Evolutionary conservation across 805 yeast species (phyloP).

Genomic region (Candida coquimbonensis): DNA sequence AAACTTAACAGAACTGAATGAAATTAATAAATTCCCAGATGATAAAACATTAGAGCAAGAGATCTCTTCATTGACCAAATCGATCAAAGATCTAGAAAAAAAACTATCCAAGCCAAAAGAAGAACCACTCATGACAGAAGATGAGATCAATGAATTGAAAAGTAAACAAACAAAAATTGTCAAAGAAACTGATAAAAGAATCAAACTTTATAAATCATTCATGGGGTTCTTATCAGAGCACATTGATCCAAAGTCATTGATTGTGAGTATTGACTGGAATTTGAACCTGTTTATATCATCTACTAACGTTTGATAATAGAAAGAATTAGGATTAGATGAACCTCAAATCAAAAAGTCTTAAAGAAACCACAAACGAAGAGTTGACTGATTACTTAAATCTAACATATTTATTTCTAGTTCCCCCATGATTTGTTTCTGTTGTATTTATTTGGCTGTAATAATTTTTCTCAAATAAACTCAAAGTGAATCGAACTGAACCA

Average conservation of each 20-base stretch:
- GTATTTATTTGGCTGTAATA: no score
- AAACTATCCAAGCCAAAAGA: neutral
- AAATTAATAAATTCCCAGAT: constrained; percentile 11
- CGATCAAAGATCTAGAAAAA: neutral
- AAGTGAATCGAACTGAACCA: no score
- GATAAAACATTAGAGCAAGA: constrained; percentile 8
- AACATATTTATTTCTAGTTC: no score
- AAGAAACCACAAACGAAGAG: neutral
- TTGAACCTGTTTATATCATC: neutral
- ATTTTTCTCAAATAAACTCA: no score
- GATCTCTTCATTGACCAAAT: constrained; percentile 2
- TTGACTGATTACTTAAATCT: no score
- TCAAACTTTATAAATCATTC: constrained; percentile 13
- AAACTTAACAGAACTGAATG: neutral
- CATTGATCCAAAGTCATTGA: constrained; percentile 12
- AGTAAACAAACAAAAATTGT: neutral
- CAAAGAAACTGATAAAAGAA: constrained; percentile 14
- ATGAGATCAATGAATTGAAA: constrained; percentile 7
- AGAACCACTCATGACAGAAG: constrained; percentile 5
- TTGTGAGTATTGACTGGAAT: constrained; percentile 8
- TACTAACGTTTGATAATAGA: neutral
- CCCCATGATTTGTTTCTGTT: no score
- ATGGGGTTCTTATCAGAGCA: constrained; percentile 14
- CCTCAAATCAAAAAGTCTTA: neutral
- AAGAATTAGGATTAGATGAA: constrained; percentile 16